Evolutionary conservation across 116 monocot species (phyloP).

Genomic region (Phalaenopsis hybrid): DNA sequence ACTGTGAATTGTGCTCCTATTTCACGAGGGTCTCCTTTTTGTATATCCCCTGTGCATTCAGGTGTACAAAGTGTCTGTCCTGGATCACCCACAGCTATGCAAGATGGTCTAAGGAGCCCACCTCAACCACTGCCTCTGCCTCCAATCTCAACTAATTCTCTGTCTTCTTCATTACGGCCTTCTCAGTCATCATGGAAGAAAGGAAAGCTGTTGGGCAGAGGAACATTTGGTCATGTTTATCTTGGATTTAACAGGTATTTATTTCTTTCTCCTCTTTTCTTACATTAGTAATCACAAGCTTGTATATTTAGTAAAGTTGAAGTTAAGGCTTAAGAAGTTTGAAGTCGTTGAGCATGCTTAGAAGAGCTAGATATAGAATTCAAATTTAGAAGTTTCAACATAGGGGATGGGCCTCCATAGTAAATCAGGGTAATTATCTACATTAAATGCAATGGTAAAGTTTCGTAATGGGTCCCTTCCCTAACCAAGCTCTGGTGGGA

Average conservation of each 20-base stretch:
- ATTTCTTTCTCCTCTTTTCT: neutral
- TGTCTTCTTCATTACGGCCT: conserved; percentile 32
- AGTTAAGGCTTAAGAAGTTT: neutral
- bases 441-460: neutral
- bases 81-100: conserved; percentile 30
- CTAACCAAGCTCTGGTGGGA: neutral
- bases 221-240: conserved; percentile 87
- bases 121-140: conserved; percentile 69
- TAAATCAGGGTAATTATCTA: neutral
- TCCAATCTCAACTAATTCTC: conserved; percentile 44
- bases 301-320: conserved; percentile 5
- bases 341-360: neutral
- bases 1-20: conserved; percentile 22
- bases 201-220: conserved; percentile 74
- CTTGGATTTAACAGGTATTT: conserved; percentile 76
- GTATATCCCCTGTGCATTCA: conserved; percentile 26
- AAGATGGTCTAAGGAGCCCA: conserved; percentile 45
- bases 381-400: neutral
- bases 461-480: neutral
- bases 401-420: neutral
- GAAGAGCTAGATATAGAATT: neutral
- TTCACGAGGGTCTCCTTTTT: conserved; percentile 25
- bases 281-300: neutral
- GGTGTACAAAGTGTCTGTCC: conserved; percentile 16
- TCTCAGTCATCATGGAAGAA: conserved; percentile 70